Evolutionary conservation across 495 filamentous ascomycete species (phyloP).

Genomic region (Penicillium bovifimosum): DNA sequence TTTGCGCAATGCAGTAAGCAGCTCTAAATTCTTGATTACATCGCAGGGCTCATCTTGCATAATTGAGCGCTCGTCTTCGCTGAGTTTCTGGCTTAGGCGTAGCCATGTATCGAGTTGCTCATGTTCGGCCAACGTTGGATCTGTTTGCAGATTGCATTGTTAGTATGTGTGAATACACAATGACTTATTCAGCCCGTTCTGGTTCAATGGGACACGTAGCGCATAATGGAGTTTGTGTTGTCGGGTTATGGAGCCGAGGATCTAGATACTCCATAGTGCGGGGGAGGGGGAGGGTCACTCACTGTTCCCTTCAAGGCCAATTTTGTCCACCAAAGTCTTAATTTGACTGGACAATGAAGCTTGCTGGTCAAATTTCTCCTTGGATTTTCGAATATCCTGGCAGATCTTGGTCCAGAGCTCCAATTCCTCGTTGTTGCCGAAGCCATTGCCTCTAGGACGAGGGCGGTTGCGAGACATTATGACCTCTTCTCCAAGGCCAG

Average conservation of each 20-base stretch:
- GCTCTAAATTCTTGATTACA: slow-evolving; percentile 53
- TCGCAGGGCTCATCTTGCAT: slow-evolving; percentile 53
- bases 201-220: background rate
- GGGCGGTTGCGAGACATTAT: slow-evolving; percentile 44
- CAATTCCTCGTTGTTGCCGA: slow-evolving; percentile 55
- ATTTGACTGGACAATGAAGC: slow-evolving; percentile 48
- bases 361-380: slow-evolving; percentile 57
- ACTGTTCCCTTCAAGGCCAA: slow-evolving; percentile 42
- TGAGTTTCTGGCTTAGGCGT: slow-evolving; percentile 58
- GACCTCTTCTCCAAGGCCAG: background rate
- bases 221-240: background rate
- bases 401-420: slow-evolving; percentile 60
- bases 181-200: background rate
- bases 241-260: slow-evolving; percentile 4
- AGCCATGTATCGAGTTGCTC: slow-evolving; percentile 52
- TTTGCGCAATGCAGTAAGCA: slow-evolving; percentile 55
- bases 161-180: slow-evolving; percentile 4
- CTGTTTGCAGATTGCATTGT: slow-evolving; percentile 19
- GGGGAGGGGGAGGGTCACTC: too few species aligned
- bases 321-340: slow-evolving; percentile 46
- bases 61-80: slow-evolving; percentile 56
- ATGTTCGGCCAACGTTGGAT: slow-evolving; percentile 36
- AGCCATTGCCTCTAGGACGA: slow-evolving; percentile 43
- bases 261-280: background rate
- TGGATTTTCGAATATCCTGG: slow-evolving; percentile 51